A percentile compares a stretch with the other conserved stretches of the same genome.
Evolutionary conservation across 1,139 yeast species (phyloP).

Genomic region (Eremothecium gossypii): DNA sequence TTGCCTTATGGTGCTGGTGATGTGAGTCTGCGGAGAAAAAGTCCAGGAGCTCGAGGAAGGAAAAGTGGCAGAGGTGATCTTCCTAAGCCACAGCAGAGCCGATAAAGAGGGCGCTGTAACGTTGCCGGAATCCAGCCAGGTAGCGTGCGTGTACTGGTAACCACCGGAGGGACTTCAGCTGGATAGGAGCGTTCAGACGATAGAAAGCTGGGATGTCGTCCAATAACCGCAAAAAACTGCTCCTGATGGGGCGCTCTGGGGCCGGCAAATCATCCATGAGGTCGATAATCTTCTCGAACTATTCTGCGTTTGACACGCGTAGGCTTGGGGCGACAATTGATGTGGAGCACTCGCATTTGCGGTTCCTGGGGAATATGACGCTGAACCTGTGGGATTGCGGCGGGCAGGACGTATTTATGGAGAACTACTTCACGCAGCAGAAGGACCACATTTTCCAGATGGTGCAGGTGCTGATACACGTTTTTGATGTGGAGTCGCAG

Average conservation of each 20-base stretch:
- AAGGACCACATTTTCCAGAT: conserved; percentile 87
- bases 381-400: conserved; percentile 98
- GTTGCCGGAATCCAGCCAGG: too few species aligned
- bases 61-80: too few species aligned
- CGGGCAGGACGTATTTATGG: conserved; percentile 95
- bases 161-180: too few species aligned
- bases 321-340: conserved; percentile 95
- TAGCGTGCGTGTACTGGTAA: too few species aligned
- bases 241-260: conserved; percentile 78
- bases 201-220: conserved; percentile 9
- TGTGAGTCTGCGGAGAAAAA: too few species aligned
- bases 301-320: conserved; percentile 93
- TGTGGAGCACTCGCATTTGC: conserved; percentile 89
- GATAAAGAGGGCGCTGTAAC: too few species aligned
- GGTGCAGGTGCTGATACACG: conserved; percentile 96
- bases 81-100: too few species aligned
- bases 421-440: conserved; percentile 79
- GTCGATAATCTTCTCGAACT: conserved; percentile 87
- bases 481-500: conserved; percentile 89
- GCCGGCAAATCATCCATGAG: conserved; percentile 98
- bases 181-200: too few species aligned
- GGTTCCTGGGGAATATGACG: conserved; percentile 92
- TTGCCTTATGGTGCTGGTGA: not conserved
- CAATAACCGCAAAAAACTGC: conserved; percentile 28
- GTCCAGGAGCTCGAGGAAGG: too few species aligned